phyloP scores from a whole-genome alignment of 2,329 filamentous ascomycete genomes.

The Sordariomycetes sp. region DNA sequence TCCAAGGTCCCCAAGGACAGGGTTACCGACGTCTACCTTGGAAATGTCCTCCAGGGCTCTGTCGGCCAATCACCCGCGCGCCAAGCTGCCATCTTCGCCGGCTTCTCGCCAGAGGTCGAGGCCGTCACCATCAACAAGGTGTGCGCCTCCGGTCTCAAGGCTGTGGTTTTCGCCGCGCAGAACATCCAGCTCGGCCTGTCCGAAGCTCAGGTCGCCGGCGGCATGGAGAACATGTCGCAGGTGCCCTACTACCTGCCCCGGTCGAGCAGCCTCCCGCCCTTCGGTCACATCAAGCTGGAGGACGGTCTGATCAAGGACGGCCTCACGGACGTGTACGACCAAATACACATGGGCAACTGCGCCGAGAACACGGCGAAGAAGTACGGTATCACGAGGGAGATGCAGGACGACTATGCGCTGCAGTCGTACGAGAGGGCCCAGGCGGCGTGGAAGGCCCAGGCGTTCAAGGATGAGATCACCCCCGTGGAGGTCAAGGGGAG shows the following conservation, averaged over 20 bases:
- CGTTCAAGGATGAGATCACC: slow-evolving; percentile 82
- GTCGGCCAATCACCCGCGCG: slow-evolving; percentile 86
- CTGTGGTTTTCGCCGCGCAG: slow-evolving; percentile 80
- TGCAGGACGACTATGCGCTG: slow-evolving; percentile 87
- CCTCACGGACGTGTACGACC: slow-evolving; percentile 89
- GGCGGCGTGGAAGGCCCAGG: slow-evolving; percentile 71
- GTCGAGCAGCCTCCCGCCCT: slow-evolving; percentile 70
- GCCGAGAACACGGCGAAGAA: slow-evolving; percentile 93
- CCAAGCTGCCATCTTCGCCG: slow-evolving; percentile 82
- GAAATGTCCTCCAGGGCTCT: slow-evolving; percentile 77
- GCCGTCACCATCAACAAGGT: slow-evolving; percentile 96
- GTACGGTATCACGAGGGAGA: slow-evolving; percentile 65
- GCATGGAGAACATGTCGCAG: slow-evolving; percentile 96
- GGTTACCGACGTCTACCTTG: slow-evolving; percentile 94
- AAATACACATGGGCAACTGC: slow-evolving; percentile 97
- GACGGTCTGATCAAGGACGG: slow-evolving; percentile 93
- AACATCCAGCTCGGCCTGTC: slow-evolving; percentile 88
- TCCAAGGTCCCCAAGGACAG: slow-evolving; percentile 70
- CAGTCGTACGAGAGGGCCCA: slow-evolving; percentile 83
- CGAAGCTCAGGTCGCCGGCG: slow-evolving; percentile 82
- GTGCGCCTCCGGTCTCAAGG: slow-evolving; percentile 89
- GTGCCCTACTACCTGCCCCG: slow-evolving; percentile 86
- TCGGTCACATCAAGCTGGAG: slow-evolving; percentile 79
- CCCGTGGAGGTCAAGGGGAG: slow-evolving; percentile 75
- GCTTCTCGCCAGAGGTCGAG: slow-evolving; percentile 71